Evolutionary conservation across 768 basidiomycete genomes (phyloP), one percentile per base, ranked within the genome.

Genomic region (Leccinum sublutescens): DNA sequence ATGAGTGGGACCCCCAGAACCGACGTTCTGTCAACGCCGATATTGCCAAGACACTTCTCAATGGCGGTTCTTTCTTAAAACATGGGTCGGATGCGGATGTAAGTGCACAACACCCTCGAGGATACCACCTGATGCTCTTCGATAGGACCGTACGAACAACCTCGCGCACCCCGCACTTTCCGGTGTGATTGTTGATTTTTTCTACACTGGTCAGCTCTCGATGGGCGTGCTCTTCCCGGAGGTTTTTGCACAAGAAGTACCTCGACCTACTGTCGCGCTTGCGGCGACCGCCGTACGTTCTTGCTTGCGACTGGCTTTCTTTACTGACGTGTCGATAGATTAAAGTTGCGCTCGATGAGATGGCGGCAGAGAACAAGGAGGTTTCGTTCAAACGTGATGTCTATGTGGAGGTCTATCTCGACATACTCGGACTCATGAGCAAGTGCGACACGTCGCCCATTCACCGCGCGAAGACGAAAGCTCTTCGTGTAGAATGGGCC

Each of bases 361-460:
- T 62, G 8, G 52, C 33, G 5, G 40, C 25, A 0, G 45, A 57
- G 4, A 50, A 48, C 14, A 60, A 55, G 33, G 59, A 63, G 1
- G 62, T 60, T 9, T 5, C 21, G 6, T 63, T 63, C 43, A 63
- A 60, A 47, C 15, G 54, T 2, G 43, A 45, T 45, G 43, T 45
- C 43, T 45, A 45, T 45, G 43, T 7, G 17, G 43, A 45, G 2
- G 43, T 45, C n/a, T 45, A 45, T n/a, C 5, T 45, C 3, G 17
- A 45, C n/a, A 21, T 45, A 19, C 43, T 45, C n/a, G 43, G 43
- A n/a, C 43, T 45, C 17, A 45, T 45, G 43, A 9, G 15, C 3
- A 45, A 45, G 43, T 45, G 43, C 17, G 43, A 45, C 17, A 45
- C 43, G 17, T 45, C 43, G 6, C 17, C 43, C n/a, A n/a, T 45